Evolutionary conservation across 1,284 basidiomycete species (phyloP).

Genomic region (Apiotrichum gracile): DNA sequence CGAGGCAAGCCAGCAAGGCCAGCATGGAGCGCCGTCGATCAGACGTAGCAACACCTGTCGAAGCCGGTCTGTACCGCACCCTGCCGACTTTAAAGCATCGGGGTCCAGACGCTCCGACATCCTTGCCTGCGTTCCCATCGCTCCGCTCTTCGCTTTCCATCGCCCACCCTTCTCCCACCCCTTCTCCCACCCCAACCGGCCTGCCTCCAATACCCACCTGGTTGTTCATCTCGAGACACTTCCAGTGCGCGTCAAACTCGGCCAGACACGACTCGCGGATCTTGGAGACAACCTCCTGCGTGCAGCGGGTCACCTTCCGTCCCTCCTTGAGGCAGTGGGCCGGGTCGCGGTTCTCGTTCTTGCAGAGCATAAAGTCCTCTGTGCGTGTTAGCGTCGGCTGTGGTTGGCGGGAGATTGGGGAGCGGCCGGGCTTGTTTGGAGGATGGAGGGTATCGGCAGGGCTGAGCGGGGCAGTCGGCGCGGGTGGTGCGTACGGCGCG

Average conservation of each 20-base stretch:
- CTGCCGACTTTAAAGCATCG: too few relatives aligned
- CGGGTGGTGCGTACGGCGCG: too few relatives aligned
- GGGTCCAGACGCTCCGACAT: too few relatives aligned
- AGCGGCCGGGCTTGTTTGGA: background rate
- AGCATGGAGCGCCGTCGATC: too few relatives aligned
- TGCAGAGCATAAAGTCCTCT: slow-evolving; percentile 99
- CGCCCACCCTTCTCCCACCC: background rate
- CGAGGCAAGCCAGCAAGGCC: too few relatives aligned
- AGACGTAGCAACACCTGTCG: too few relatives aligned
- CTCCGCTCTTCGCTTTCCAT: background rate
- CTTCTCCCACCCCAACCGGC: background rate
- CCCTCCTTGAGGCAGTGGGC: slow-evolving; percentile 95
- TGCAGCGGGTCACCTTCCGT: slow-evolving; percentile 89
- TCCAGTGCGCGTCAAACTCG: slow-evolving; percentile 90
- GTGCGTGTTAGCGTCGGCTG: slow-evolving; percentile 5
- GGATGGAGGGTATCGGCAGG: too few relatives aligned
- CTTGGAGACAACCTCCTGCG: slow-evolving; percentile 84
- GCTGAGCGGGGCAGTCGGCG: too few relatives aligned
- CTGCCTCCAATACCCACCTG: slow-evolving; percentile 61
- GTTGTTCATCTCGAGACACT: slow-evolving; percentile 91
- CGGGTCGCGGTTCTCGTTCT: slow-evolving; percentile 81
- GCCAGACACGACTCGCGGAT: slow-evolving; percentile 85
- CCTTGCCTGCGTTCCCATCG: too few relatives aligned
- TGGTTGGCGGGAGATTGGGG: background rate
- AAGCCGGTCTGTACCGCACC: too few relatives aligned